These are phyloP conservation scores for Chamaecrista fasciculata DNA, from an alignment of 306 rosid species.

Conservation along the genomic window DNA sequence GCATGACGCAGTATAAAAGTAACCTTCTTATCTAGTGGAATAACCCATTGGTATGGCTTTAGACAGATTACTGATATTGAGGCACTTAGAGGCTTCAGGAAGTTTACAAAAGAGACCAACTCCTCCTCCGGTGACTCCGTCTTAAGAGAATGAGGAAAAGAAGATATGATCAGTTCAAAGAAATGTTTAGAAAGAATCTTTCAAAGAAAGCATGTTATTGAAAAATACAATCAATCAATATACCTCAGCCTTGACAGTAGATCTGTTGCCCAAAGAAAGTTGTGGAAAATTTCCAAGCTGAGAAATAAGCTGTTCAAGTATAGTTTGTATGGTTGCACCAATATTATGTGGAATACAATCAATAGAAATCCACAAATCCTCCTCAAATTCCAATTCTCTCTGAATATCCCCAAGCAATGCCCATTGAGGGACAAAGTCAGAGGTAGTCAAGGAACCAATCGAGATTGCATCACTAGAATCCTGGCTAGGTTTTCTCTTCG, in stretches of 20 bases:
- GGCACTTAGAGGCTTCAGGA: constrained; percentile 52
- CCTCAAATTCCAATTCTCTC: not conserved
- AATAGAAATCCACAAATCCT: constrained; percentile 55
- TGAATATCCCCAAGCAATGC: constrained; percentile 44
- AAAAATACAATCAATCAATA: too few relatives aligned
- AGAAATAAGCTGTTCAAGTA: constrained; percentile 42
- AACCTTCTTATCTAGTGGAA: constrained; percentile 54
- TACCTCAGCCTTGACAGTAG: not conserved
- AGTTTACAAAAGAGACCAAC: constrained; percentile 58
- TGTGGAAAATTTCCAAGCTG: constrained; percentile 54
- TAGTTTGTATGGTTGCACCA: constrained; percentile 33
- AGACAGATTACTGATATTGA: constrained; percentile 56
- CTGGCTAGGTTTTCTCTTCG: constrained; percentile 35
- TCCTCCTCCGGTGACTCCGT: constrained; percentile 61
- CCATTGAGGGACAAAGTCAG: constrained; percentile 32
- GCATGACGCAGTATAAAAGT: constrained; percentile 61
- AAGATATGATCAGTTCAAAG: not conserved
- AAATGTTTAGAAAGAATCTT: not conserved
- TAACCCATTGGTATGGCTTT: constrained; percentile 52
- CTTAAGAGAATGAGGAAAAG: constrained; percentile 42
- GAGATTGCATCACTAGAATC: constrained; percentile 38
- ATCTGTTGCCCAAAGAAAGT: constrained; percentile 4
- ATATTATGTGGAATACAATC: too few relatives aligned
- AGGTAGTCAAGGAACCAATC: constrained; percentile 32
- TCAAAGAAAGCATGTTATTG: not conserved